Evolutionary conservation across 176 grass and related monocot genomes (phyloP).

Genomic region (Eremochloa ophiuroides): DNA sequence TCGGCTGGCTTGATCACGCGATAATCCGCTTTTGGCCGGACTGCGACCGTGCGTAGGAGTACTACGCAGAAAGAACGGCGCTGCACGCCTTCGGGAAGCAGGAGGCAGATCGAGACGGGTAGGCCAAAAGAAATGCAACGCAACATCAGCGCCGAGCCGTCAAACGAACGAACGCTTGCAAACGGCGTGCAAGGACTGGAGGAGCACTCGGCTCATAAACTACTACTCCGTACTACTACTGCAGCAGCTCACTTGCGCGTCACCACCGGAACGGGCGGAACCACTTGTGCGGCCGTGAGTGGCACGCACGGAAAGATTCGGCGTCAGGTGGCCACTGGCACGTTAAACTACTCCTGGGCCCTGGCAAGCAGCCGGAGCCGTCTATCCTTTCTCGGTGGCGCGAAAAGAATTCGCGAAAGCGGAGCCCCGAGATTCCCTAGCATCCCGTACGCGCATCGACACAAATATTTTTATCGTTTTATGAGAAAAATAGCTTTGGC

Average conservation of each 20-base stretch:
- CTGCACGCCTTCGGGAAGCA: too few species aligned
- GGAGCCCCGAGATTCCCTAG: slow-evolving; percentile 26
- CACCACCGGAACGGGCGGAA: neutral
- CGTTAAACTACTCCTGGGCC: neutral
- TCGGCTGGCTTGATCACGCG: neutral
- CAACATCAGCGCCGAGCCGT: too few species aligned
- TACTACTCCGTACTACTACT: too few species aligned
- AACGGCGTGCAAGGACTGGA: too few species aligned
- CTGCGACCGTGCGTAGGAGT: neutral
- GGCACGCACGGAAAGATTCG: slow-evolving; percentile 35
- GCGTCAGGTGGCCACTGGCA: slow-evolving; percentile 13
- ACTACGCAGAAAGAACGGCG: too few species aligned
- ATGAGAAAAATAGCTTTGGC: too few species aligned
- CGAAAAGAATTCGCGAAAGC: slow-evolving; percentile 4
- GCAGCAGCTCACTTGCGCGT: neutral
- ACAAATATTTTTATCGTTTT: too few species aligned
- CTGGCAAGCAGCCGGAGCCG: slow-evolving; percentile 10
- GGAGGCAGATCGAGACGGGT: too few species aligned
- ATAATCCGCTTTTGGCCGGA: neutral
- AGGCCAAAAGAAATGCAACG: too few species aligned
- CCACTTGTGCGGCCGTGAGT: slow-evolving; percentile 29
- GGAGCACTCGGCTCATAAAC: too few species aligned
- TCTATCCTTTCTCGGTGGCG: slow-evolving; percentile 27
- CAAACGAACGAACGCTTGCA: too few species aligned
- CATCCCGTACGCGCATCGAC: slow-evolving; percentile 19